Evolutionary conservation across 768 basidiomycete genomes (phyloP).

Genomic region (Boletus rufocinnamomeus): DNA sequence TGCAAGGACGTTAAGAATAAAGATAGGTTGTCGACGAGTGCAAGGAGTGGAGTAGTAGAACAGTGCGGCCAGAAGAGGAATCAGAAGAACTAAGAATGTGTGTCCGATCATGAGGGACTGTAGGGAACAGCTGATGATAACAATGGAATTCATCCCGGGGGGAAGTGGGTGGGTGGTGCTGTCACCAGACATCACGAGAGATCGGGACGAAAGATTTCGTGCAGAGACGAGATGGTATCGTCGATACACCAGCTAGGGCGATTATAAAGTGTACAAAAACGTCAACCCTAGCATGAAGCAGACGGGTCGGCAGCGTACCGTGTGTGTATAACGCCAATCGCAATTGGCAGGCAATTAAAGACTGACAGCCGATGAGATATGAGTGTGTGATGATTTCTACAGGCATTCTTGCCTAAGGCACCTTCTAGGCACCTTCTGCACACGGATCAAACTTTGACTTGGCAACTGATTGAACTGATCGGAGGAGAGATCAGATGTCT

Average conservation of each 20-base stretch:
- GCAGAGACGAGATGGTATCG: too few species aligned
- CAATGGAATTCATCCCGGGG: not conserved
- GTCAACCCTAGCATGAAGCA: not conserved
- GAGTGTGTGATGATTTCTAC: not conserved
- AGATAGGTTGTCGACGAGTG: constrained; percentile 24
- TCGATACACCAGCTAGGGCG: not conserved
- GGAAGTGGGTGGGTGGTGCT: not conserved
- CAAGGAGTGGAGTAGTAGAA: constrained; percentile 27
- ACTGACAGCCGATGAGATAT: not conserved
- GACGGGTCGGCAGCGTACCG: not conserved
- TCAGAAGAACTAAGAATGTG: constrained; percentile 26
- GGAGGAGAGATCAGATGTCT: not conserved
- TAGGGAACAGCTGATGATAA: constrained; percentile 10
- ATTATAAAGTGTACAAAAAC: not conserved
- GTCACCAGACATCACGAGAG: not conserved
- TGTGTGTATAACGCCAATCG: not conserved
- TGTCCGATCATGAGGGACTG: constrained; percentile 26
- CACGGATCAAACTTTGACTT: not conserved
- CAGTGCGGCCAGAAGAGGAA: constrained; percentile 24
- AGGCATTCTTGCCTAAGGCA: not conserved
- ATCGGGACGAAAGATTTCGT: not conserved
- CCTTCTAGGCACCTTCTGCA: not conserved
- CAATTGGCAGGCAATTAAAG: not conserved
- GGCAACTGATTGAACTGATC: not conserved
- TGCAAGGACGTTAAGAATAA: constrained; percentile 24